Base-by-base conservation (phyloP, 768 basidiomycete species). In the Cyclocybe aegerita region DNA sequence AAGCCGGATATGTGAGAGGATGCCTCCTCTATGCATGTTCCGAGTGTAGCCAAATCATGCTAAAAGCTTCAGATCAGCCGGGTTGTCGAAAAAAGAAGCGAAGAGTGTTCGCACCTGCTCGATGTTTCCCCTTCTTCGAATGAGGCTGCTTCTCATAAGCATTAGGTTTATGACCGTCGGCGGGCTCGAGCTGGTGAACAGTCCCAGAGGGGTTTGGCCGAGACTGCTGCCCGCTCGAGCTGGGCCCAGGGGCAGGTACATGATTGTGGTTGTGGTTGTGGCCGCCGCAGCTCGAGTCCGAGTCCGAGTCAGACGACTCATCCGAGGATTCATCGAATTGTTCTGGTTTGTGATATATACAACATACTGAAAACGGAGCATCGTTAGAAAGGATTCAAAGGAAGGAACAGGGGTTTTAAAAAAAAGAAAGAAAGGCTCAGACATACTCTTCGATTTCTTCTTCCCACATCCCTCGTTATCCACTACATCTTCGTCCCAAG, bases 381-480 rank as follows among this genome's bases (percentile, higher is more conserved):
- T 3, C 46, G 35, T 12, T 30, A 16, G 30, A 47, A 39, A 10
- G n/a, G n/a, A n/a, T n/a, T n/a, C n/a, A n/a, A n/a, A n/a, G 39
- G 7, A 32, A 16, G 23, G 29, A 46, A 45, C 39, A 43, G 35
- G 43, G 43, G 23, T 3, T n/a, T n/a, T n/a, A n/a, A n/a, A n/a
- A n/a, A n/a, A n/a, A n/a, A n/a, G n/a, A n/a, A n/a, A n/a, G n/a
- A n/a, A n/a, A n/a, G 36, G 16, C 40, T 2, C n/a, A 38, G 4
- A 80, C 88, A 55, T 57, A 96, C 95, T 93, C 72, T 98, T 98
- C 29, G 92, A 93, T 55, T 88, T 91, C 70, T 97, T 96, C 77
- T 80, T 85, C 6, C 91, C 92, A 51, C 85, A 79, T 0, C 86
- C 85, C 60, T 98, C 95, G 61, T 98, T 97, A 65, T 98, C 95